Percentiles rank a stretch among this genome's conserved stretches.
Conservation (phyloP, 495 filamentous ascomycete genomes). For the Amphirosellinia nigrospora region DNA sequence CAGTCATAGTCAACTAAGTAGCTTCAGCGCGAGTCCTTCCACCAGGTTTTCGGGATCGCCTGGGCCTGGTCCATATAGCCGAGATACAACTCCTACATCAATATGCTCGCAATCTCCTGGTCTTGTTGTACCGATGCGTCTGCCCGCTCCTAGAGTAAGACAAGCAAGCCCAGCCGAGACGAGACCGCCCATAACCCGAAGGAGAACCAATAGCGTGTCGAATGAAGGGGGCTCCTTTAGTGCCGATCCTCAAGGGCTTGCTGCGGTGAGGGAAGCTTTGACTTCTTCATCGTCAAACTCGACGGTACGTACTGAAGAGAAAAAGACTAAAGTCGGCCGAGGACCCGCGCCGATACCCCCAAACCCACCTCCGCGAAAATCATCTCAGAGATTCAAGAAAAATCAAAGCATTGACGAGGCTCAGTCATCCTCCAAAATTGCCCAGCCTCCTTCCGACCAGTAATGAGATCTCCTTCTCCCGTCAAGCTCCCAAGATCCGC, state of each 20-base stretch:
- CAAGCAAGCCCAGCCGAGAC: constrained; percentile 70
- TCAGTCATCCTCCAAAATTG: constrained; percentile 32
- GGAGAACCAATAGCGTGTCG: constrained; percentile 59
- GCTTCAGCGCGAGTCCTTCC: constrained; percentile 82
- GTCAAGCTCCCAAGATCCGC: constrained; percentile 32
- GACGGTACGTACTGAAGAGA: constrained; percentile 57
- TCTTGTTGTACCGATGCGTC: constrained; percentile 64
- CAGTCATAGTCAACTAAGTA: constrained; percentile 57
- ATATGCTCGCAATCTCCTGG: constrained; percentile 95
- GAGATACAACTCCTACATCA: constrained; percentile 93
- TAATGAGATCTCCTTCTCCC: constrained; percentile 41
- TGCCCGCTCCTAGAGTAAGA: constrained; percentile 61
- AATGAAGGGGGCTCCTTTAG: constrained; percentile 57
- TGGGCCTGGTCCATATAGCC: constrained; percentile 78
- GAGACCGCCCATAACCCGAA: constrained; percentile 70
- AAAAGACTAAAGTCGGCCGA: constrained; percentile 53
- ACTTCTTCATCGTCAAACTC: constrained; percentile 67
- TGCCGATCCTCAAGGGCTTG: constrained; percentile 61
- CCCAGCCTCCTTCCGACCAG: constrained; percentile 39
- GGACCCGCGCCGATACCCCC: constrained; percentile 57
- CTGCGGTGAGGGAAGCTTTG: constrained; percentile 67
- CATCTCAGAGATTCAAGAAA: constrained; percentile 62
- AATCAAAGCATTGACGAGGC: constrained; percentile 43
- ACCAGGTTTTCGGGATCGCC: constrained; percentile 93
- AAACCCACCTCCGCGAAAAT: constrained; percentile 68